These are phyloP conservation scores for Vicia faba DNA, from an alignment of 306 rosid genomes.

Conservation along the genomic window DNA sequence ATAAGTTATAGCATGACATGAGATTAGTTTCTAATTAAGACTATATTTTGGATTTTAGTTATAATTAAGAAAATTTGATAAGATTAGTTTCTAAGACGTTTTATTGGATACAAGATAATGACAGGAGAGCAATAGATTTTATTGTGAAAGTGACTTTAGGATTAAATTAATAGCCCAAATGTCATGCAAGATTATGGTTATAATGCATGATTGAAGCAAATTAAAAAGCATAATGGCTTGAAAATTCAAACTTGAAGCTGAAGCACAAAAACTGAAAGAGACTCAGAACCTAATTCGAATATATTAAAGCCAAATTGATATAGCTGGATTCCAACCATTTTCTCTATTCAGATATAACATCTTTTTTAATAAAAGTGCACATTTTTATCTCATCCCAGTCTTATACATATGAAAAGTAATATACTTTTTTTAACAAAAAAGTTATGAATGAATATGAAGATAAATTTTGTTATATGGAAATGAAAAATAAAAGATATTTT, in stretches of 20 bases:
- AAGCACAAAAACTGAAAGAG: not conserved
- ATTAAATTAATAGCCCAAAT: not conserved
- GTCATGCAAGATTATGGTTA: conserved; percentile 4
- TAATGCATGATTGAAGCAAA: conserved; percentile 29
- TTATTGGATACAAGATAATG: conserved; percentile 1
- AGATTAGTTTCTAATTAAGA: conserved; percentile 8
- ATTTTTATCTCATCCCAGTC: not conserved
- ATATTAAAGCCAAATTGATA: conserved; percentile 23
- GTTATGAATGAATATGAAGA: not conserved
- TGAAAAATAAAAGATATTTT: not conserved
- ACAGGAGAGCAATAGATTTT: conserved; percentile 17
- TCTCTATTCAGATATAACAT: not conserved
- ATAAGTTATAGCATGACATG: not conserved
- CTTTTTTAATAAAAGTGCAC: too few relatives aligned
- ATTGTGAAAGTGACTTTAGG: conserved; percentile 4
- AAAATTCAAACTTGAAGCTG: conserved; percentile 26
- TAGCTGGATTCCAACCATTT: conserved; percentile 34
- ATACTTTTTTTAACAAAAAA: not conserved
- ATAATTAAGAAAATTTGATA: not conserved
- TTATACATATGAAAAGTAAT: not conserved
- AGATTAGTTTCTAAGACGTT: conserved; percentile 11
- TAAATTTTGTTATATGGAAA: not conserved
- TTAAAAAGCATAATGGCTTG: conserved; percentile 23
- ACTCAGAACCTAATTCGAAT: not conserved
- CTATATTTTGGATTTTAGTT: conserved; percentile 10